phyloP scores from a whole-genome alignment of 257 asterid genomes.

The Solanum sitiens region DNA sequence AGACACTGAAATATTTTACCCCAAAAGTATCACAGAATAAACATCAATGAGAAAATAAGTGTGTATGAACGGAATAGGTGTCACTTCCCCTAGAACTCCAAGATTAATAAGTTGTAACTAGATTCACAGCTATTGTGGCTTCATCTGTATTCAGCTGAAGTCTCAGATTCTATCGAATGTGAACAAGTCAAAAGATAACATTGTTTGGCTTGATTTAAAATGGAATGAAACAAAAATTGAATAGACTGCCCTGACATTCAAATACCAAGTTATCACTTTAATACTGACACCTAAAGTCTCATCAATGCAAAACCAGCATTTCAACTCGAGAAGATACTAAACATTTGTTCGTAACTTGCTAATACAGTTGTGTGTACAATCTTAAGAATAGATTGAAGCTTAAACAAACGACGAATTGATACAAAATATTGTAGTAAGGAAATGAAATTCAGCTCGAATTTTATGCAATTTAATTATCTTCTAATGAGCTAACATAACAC shows the following conservation, averaged over 20 bases:
- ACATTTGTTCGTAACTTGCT: not conserved
- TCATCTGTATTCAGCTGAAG: not conserved
- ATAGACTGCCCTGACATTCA: not conserved
- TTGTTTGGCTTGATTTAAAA: not conserved
- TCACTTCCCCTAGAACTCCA: not conserved
- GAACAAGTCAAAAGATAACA: not conserved
- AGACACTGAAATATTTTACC: not conserved
- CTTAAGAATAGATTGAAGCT: not conserved
- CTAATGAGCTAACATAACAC: not conserved
- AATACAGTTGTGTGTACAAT: not conserved
- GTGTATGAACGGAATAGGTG: not conserved
- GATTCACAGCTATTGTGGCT: not conserved
- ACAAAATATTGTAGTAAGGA: not conserved
- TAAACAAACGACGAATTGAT: not conserved
- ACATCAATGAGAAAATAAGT: not conserved
- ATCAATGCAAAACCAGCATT: not conserved
- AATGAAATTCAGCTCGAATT: not conserved
- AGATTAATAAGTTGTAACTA: not conserved
- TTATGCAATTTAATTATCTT: not conserved
- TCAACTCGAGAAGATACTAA: not conserved
- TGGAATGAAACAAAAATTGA: not conserved
- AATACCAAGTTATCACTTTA: not conserved
- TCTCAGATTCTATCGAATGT: not conserved
- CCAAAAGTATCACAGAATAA: not conserved
- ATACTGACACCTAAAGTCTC: not conserved